Evolutionary conservation across 2,329 filamentous ascomycete genomes (phyloP), one percentile per base, ranked within the genome.

Genomic region (Parastagonospora nodorum): DNA sequence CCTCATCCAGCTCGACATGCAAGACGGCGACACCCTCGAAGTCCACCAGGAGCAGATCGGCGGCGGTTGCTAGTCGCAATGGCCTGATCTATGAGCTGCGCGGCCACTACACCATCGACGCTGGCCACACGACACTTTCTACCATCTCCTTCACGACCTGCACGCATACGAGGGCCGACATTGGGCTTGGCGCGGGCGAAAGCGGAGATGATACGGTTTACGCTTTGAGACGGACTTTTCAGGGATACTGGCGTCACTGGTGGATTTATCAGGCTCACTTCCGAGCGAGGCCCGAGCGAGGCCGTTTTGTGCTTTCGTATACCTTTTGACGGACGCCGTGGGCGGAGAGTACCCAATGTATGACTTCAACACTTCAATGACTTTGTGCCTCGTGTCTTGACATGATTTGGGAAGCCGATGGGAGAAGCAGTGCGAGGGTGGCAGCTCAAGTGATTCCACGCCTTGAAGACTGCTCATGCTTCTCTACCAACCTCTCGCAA

Each of bases 11-110:
- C 88, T 97, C 48, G 94, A 97, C 56, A 99, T 99, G 94, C 81
- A 86, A 60, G 94, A 99, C 64, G 93, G 94, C 31, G 94, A 99
- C 69, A 95, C 90, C 1, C 86, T 99, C 24, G 94, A 99, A 72
- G 94, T 99, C 24, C 93, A 97, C 74, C 94, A 97, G 75, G 94
- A 99, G 75, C 94, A 99, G 78, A 94, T 97, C 55, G 94, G 94
- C 53, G 93, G 92, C 54, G 76, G 68, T 57, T 76, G 66, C 39
- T 49, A 49, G 33, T 39, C 29, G 27, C 9, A 39, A 37, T 37
- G 14, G 41, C 45, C 42, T 27, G 28, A 7, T 24, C 19, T 14
- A 3, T 8, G 2, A 28, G 24, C 38, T 40, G 19, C 5, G 38
- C 14, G 16, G 16, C 19, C 30, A 51, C 39, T 32, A 24, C 42